phyloP scores from a whole-genome alignment of 139 green algal genomes.

The Mesotaenium endlicherianum region DNA sequence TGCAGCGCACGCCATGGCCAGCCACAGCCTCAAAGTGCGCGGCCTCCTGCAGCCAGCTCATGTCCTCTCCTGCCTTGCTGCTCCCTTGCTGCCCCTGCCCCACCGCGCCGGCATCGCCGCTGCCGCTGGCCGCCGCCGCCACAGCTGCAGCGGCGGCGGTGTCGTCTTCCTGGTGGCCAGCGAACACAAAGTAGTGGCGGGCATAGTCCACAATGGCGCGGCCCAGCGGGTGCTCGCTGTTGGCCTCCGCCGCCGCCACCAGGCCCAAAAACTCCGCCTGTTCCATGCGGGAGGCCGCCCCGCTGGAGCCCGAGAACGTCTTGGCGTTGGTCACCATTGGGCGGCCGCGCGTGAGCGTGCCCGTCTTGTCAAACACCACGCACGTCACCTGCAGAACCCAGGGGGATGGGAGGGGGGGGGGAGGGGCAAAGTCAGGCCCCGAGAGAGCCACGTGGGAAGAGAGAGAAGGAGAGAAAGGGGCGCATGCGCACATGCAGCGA shows the following conservation, averaged over 20 bases:
- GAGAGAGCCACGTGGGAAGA: no score
- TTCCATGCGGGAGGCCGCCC: slow-evolving; percentile 19
- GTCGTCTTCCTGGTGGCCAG: no score
- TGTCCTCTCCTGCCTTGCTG: slow-evolving; percentile 2
- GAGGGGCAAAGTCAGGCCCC: no score
- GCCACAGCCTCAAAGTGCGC: slow-evolving; percentile 34
- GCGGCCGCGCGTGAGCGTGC: slow-evolving; percentile 82
- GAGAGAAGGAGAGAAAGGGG: no score
- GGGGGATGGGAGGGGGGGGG: no score
- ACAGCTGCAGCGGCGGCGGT: no score
- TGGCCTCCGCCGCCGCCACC: slow-evolving; percentile 73
- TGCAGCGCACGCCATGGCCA: slow-evolving; percentile 46
- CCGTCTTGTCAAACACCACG: slow-evolving; percentile 97
- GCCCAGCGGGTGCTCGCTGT: slow-evolving; percentile 88
- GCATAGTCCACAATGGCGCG: slow-evolving; percentile 71
- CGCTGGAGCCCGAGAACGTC: neutral
- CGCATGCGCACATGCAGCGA: no score
- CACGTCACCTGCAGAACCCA: slow-evolving; percentile 42
- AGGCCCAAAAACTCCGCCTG: slow-evolving; percentile 64
- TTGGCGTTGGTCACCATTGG: slow-evolving; percentile 61
- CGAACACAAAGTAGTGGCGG: slow-evolving; percentile 28
- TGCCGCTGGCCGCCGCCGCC: neutral
- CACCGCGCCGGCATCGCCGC: neutral
- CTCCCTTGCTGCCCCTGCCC: neutral
- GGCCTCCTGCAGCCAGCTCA: slow-evolving; percentile 25